Conservation (phyloP, 2,329 filamentous ascomycete genomes). For the Elsinoe fawcettii region DNA sequence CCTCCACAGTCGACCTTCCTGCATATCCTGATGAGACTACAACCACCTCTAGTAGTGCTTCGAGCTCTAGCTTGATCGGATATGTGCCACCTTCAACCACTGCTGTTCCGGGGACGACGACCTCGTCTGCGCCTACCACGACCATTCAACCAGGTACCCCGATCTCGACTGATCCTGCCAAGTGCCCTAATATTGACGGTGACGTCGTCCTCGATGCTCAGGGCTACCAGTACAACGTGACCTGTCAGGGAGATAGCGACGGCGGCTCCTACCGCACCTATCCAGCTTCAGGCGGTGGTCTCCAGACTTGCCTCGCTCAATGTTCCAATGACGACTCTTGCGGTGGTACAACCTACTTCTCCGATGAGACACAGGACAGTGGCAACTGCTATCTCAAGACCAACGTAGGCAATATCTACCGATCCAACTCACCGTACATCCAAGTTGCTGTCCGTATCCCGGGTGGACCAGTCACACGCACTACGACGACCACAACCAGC, state of each 20-base stretch:
- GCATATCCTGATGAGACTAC: not conserved
- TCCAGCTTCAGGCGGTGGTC: not conserved
- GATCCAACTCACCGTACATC: conserved; percentile 4
- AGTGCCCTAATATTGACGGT: conserved; percentile 18
- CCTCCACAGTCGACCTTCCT: not conserved
- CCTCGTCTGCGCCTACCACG: not conserved
- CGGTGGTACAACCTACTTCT: conserved; percentile 20
- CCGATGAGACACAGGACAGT: conserved; percentile 15
- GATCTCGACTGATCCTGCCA: conserved; percentile 7
- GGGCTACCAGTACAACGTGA: conserved; percentile 17
- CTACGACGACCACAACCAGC: conserved; percentile 15
- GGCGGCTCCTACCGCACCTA: not conserved
- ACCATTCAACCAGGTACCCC: conserved; percentile 8
- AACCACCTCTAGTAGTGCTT: not conserved
- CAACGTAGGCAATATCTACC: not conserved
- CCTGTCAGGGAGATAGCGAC: conserved; percentile 13
- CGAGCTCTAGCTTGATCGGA: not conserved
- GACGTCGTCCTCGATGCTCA: conserved; percentile 14
- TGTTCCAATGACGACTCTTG: conserved; percentile 20
- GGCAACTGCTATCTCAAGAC: conserved; percentile 16
- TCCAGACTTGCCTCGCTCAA: conserved; percentile 20
- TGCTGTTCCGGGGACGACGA: not conserved
- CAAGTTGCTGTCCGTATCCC: conserved; percentile 12
- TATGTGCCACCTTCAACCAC: not conserved
- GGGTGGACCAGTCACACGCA: conserved; percentile 9